Conservation (phyloP, 2,329 filamentous ascomycete species). For the Trichoderma aggressivum region DNA sequence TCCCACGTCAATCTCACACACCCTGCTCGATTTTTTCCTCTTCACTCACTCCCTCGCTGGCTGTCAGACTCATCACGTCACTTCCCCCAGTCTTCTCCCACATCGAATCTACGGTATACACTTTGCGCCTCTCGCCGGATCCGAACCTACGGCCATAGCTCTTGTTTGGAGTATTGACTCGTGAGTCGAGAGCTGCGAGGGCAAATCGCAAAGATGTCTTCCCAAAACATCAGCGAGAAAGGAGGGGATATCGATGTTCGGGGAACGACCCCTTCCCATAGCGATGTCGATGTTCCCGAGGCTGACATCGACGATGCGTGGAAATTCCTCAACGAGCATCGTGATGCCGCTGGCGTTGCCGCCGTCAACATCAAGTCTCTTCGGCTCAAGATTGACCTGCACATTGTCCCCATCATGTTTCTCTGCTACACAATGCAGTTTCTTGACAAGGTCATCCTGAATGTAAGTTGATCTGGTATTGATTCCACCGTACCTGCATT, state of each 20-base stretch:
- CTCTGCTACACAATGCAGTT: conserved; percentile 61
- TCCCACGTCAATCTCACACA: conserved; percentile 2
- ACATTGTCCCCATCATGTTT: conserved; percentile 61
- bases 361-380: conserved; percentile 44
- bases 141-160: neutral
- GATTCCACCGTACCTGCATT: neutral
- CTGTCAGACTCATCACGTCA: conserved; percentile 5
- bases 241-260: conserved; percentile 21
- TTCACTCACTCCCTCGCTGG: conserved; percentile 5
- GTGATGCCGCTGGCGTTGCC: conserved; percentile 34
- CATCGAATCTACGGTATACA: neutral
- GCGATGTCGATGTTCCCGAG: conserved; percentile 21
- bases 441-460: conserved; percentile 61
- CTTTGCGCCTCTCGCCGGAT: neutral
- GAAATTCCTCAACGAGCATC: conserved; percentile 43
- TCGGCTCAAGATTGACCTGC: conserved; percentile 55
- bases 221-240: conserved; percentile 26
- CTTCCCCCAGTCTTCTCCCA: neutral
- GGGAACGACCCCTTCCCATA: conserved; percentile 23
- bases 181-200: neutral
- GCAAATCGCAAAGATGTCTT: conserved; percentile 25
- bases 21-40: neutral
- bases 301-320: conserved; percentile 43
- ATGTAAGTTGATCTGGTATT: conserved; percentile 40
- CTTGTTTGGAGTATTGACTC: neutral